Conservation (phyloP, 441 rosid species). For the Corymbia calophylla region DNA sequence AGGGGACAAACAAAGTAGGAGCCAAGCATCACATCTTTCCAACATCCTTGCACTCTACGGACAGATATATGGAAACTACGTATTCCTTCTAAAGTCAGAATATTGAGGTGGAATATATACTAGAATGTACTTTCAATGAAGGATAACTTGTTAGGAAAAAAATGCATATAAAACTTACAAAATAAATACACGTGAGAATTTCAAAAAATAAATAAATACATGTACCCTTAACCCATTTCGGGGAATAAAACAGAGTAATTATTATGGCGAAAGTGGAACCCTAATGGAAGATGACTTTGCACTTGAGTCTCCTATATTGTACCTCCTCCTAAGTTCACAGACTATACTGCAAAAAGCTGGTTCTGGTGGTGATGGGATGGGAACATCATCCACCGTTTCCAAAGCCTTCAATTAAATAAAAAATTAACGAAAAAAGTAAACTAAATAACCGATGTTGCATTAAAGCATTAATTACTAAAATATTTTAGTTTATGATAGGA, state of each 20-base stretch:
- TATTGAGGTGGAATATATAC: background rate
- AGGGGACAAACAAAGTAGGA: too few relatives aligned
- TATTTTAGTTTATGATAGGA: background rate
- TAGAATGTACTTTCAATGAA: rapidly evolving
- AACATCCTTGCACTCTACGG: background rate
- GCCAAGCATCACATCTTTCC: background rate
- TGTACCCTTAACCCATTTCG: too few relatives aligned
- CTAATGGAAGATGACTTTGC: background rate
- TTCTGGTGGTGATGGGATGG: background rate
- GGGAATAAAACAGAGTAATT: too few relatives aligned
- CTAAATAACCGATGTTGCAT: too few relatives aligned
- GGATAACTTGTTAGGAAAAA: background rate
- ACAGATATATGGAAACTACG: background rate
- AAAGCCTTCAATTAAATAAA: too few relatives aligned
- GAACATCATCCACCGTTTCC: background rate
- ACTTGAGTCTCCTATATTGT: background rate
- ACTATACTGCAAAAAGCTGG: background rate
- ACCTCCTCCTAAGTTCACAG: background rate
- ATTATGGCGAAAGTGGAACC: background rate
- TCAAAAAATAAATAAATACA: too few relatives aligned
- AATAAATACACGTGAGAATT: too few relatives aligned
- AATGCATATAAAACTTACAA: too few relatives aligned
- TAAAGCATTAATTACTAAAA: background rate
- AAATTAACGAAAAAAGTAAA: too few relatives aligned
- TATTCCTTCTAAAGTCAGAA: background rate